Evolutionary conservation across 768 basidiomycete species (phyloP).

Genomic region (Chalciporus sphaerocephalus): DNA sequence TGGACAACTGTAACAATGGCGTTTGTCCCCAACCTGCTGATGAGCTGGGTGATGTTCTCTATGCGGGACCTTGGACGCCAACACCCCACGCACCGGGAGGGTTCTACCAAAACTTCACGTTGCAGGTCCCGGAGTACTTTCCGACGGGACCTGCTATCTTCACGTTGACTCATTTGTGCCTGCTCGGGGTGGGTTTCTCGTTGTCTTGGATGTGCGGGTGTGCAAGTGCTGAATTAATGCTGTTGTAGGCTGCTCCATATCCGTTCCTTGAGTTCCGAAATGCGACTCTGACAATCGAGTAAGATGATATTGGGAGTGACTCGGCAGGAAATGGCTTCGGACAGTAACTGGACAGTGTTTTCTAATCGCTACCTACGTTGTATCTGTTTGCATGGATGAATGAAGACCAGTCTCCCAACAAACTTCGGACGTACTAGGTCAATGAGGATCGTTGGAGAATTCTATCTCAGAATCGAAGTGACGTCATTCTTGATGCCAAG

Average conservation of each 20-base stretch:
- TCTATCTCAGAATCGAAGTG: no score
- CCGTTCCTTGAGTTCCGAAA: constrained; percentile 30
- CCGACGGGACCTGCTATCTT: constrained; percentile 24
- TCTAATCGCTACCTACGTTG: neutral
- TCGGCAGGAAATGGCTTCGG: neutral
- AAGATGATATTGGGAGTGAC: neutral
- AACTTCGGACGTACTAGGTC: no score
- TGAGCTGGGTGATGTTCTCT: constrained; percentile 24
- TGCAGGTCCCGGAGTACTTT: constrained; percentile 11
- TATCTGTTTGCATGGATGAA: neutral
- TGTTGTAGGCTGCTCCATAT: constrained; percentile 18
- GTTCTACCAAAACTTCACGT: constrained; percentile 28
- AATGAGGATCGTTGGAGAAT: no score
- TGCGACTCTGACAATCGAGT: constrained; percentile 17
- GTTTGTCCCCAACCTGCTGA: constrained; percentile 21
- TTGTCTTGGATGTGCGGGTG: neutral
- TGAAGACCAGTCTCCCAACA: no score
- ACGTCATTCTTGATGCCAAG: neutral
- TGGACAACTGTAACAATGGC: constrained; percentile 17
- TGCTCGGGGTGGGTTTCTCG: constrained; percentile 24
- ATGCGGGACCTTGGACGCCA: constrained; percentile 28
- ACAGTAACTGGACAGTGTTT: neutral
- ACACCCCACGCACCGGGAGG: constrained; percentile 15
- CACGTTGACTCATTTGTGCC: constrained; percentile 28
- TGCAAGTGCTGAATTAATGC: neutral